These are phyloP conservation scores for Leavenworthia alabamica DNA, from an alignment of 345 rosid species.

Conservation along the genomic window DNA sequence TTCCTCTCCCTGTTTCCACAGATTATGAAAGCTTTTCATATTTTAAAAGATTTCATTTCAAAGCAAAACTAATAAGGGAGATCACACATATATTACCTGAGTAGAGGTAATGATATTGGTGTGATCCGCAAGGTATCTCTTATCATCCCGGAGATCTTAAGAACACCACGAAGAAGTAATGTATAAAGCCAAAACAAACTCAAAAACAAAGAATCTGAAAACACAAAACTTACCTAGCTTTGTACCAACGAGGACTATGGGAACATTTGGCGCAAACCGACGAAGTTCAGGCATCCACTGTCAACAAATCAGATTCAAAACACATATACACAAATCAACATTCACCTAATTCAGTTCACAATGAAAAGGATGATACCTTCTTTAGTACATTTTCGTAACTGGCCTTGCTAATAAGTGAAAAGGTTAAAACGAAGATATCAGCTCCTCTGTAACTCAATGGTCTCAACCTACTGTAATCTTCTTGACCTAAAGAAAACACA, in stretches of 20 bases:
- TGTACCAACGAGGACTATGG: slow-evolving; percentile 93
- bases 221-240: slow-evolving; percentile 55
- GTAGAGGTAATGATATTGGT: slow-evolving; percentile 62
- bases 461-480: slow-evolving; percentile 95
- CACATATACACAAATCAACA: background rate
- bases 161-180: background rate
- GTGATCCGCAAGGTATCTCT: slow-evolving; percentile 62
- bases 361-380: slow-evolving; percentile 50
- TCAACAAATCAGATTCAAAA: slow-evolving; percentile 16
- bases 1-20: slow-evolving; percentile 69
- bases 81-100: slow-evolving; percentile 43
- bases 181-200: no score
- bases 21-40: background rate
- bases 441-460: slow-evolving; percentile 99
- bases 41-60: background rate
- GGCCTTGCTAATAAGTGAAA: slow-evolving; percentile 87
- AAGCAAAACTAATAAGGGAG: background rate
- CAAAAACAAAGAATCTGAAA: background rate
- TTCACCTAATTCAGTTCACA: background rate
- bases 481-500: slow-evolving; percentile 62
- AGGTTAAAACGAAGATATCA: slow-evolving; percentile 83
- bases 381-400: slow-evolving; percentile 95
- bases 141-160: slow-evolving; percentile 79
- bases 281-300: slow-evolving; percentile 99
- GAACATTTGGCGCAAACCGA: slow-evolving; percentile 89